These are phyloP conservation scores for Xylaria arbuscula DNA, from an alignment of 2,329 filamentous ascomycete genomes.

Conservation along the genomic window DNA sequence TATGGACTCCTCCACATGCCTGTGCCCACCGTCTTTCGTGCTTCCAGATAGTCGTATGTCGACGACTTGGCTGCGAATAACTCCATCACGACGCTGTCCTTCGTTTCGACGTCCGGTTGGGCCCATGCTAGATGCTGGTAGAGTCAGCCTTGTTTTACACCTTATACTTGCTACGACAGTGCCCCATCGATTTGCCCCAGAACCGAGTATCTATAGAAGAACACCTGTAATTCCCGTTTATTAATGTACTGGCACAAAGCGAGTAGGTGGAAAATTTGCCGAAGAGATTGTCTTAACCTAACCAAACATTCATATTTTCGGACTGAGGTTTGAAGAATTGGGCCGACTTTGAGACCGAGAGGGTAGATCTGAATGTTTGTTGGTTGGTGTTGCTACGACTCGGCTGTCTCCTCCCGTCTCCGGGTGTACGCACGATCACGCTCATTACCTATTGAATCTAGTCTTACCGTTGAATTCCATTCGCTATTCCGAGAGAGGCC, in stretches of 20 bases:
- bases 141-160: slow-evolving; percentile 38
- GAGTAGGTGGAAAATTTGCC: slow-evolving; percentile 33
- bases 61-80: slow-evolving; percentile 47
- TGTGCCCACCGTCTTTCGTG: slow-evolving; percentile 48
- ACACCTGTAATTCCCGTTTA: slow-evolving; percentile 37
- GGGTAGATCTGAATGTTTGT: slow-evolving; percentile 45
- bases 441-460: slow-evolving; percentile 43
- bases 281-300: slow-evolving; percentile 36
- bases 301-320: slow-evolving; percentile 24
- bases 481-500: slow-evolving; percentile 49
- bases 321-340: slow-evolving; percentile 41
- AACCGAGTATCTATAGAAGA: slow-evolving; percentile 44
- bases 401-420: slow-evolving; percentile 46
- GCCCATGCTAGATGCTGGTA: slow-evolving; percentile 42
- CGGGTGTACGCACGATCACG: slow-evolving; percentile 45
- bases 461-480: slow-evolving; percentile 47
- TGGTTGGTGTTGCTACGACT: slow-evolving; percentile 47
- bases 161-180: slow-evolving; percentile 46
- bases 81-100: slow-evolving; percentile 47
- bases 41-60: slow-evolving; percentile 50
- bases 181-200: slow-evolving; percentile 41
- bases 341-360: slow-evolving; percentile 40
- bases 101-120: slow-evolving; percentile 39
- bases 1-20: slow-evolving; percentile 52
- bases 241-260: slow-evolving; percentile 43